Conservation (phyloP, 1,139 yeast genomes). For the Scheffersomyces lignicola region DNA sequence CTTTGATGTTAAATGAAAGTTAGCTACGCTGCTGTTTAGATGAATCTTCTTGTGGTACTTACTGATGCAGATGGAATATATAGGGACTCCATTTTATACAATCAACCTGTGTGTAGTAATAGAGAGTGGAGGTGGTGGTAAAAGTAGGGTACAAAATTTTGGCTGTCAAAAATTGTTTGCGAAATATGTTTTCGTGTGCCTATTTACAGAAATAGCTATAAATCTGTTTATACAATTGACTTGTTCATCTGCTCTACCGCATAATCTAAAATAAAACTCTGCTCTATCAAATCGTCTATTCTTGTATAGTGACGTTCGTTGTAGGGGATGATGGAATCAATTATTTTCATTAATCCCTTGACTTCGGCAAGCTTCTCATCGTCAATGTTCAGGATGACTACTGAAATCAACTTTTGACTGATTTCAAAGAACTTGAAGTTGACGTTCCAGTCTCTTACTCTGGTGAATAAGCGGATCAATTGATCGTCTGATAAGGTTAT, state of each 20-base stretch:
- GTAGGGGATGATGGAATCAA: slow-evolving; percentile 81
- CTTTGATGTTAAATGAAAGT: neutral
- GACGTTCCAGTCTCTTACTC: slow-evolving; percentile 93
- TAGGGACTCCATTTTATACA: too few species aligned
- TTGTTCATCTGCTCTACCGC: slow-evolving; percentile 77
- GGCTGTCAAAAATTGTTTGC: too few species aligned
- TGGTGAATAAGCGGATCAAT: slow-evolving; percentile 58
- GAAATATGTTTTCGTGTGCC: too few species aligned
- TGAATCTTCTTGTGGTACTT: too few species aligned
- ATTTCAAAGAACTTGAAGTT: slow-evolving; percentile 78
- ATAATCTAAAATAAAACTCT: slow-evolving; percentile 82
- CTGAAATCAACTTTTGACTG: slow-evolving; percentile 74
- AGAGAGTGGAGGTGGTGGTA: too few species aligned
- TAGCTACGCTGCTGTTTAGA: slow-evolving; percentile 1
- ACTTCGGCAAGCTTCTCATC: slow-evolving; percentile 59
- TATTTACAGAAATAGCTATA: too few species aligned
- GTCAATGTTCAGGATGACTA: slow-evolving; percentile 56
- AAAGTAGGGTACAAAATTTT: too few species aligned
- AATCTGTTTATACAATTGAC: slow-evolving; percentile 16
- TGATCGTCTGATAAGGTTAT: slow-evolving; percentile 59
- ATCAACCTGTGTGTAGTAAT: too few species aligned
- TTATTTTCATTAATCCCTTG: slow-evolving; percentile 63
- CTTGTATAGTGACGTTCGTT: slow-evolving; percentile 81
- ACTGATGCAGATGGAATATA: neutral
- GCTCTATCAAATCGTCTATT: slow-evolving; percentile 77